These are phyloP conservation scores for Ogataea polymorpha DNA, from an alignment of 805 yeast species.

Conservation along the genomic window DNA sequence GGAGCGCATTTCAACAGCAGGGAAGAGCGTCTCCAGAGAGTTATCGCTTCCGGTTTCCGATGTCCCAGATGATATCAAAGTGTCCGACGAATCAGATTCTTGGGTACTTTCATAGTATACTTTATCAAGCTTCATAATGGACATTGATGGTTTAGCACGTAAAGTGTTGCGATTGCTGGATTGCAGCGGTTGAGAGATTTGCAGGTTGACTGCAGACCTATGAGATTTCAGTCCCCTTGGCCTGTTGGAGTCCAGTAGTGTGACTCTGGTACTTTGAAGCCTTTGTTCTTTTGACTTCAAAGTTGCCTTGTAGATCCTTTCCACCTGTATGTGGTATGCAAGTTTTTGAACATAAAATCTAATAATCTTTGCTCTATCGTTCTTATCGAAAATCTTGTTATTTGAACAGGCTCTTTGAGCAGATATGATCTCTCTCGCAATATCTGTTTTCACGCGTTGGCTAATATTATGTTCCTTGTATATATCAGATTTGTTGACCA, in stretches of 20 bases:
- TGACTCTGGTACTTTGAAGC: constrained; percentile 1
- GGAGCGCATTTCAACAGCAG: constrained; percentile 12
- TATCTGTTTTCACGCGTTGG: constrained; percentile 36
- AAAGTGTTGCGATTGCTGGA: constrained; percentile 13
- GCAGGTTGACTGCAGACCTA: constrained; percentile 12
- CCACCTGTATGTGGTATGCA: constrained; percentile 64
- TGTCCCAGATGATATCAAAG: constrained; percentile 12
- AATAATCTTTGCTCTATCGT: constrained; percentile 45
- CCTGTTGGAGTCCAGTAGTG: constrained; percentile 4
- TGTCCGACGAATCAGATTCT: constrained; percentile 15
- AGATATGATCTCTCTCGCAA: constrained; percentile 35
- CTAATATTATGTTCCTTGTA: constrained; percentile 55
- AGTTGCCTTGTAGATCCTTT: constrained; percentile 55
- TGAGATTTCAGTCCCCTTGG: constrained; percentile 16
- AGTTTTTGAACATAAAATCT: constrained; percentile 45
- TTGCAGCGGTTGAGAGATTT: background rate
- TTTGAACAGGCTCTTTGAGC: constrained; percentile 14
- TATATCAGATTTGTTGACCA: constrained; percentile 46
- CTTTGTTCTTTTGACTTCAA: constrained; percentile 25
- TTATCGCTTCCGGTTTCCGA: constrained; percentile 11
- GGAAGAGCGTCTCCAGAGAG: constrained; percentile 5
- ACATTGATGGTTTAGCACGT: constrained; percentile 25
- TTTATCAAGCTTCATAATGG: constrained; percentile 24
- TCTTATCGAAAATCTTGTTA: constrained; percentile 29
- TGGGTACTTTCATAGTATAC: constrained; percentile 9